Base-by-base conservation (phyloP, 2,329 filamentous ascomycete species). In the Basipetospora chlamydospora region DNA sequence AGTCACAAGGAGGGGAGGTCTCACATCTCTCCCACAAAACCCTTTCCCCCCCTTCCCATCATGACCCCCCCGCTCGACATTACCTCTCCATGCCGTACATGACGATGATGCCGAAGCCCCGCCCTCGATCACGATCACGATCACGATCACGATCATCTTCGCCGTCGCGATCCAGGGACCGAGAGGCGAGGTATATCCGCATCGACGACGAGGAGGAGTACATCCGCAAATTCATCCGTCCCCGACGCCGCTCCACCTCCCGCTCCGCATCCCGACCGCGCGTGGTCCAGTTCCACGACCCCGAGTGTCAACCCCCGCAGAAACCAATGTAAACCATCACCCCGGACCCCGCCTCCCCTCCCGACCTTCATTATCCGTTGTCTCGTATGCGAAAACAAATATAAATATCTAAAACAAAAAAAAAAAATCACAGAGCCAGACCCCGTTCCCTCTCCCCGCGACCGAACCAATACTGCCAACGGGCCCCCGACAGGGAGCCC, bases 171-270 rank as follows among this genome's bases (percentile, higher is more conserved):
- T 23, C 31, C 11, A 10, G 18, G 20, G 20, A 33, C 18, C 31
- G 31, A 18, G 11, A 25, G 21, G 18, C 31, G 20, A 18, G 31
- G 13, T 33, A 33, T n/a, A 18, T 8, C 31, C 13, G 13, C 31
- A 15, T 23, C 20, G 31, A 33, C 5, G 31, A 33, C 18, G 31
- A 28, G 26, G 26, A 33, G 21, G 31, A 33, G 20, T 33, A 33
- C 31, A 25, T 33, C 20, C 20, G 31, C 9, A 18, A 20, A 18
- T 15, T 6, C 22, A 23, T 23, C 6, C 22, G 11, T 11, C 22
- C 6, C 22, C 22, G 22, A 11, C 22, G 18, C 4, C 20, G 20
- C 18, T 33, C 29, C 10, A 6, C 13, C 3, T 18, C 20, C 12
- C 20, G 31, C 7, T 32, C 29, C 29, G 16, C 10, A 15, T 33